Evolutionary conservation across 179 eudicot species (phyloP).

Genomic region (Vitellaria paradoxa): DNA sequence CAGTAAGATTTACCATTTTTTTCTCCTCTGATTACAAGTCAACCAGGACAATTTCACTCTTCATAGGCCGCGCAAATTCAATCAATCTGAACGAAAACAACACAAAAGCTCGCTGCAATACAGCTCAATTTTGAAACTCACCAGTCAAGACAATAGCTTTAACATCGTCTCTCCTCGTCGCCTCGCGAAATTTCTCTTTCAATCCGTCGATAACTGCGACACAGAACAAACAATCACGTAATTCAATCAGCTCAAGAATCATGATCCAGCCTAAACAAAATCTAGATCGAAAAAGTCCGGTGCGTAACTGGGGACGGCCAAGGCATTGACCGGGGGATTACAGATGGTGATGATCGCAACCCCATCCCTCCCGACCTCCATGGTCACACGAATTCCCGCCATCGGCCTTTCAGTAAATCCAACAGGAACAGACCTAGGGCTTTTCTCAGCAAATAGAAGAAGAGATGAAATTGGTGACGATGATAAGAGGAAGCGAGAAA

Average conservation of each 20-base stretch:
- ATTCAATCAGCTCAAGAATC: not conserved
- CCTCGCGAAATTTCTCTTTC: conserved; percentile 58
- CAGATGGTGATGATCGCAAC: conserved; percentile 67
- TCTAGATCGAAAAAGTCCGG: not conserved
- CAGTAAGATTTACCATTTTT: too few relatives aligned
- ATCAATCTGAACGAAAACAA: not conserved
- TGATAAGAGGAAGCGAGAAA: too few relatives aligned
- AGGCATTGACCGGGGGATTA: conserved; percentile 80
- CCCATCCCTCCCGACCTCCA: conserved; percentile 73
- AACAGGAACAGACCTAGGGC: not conserved
- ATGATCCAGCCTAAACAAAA: not conserved
- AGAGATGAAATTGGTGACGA: too few relatives aligned
- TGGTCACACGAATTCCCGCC: conserved; percentile 43
- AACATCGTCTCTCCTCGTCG: conserved; percentile 67
- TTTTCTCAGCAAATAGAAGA: not conserved
- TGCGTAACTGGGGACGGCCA: conserved; percentile 44
- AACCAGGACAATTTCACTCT: not conserved
- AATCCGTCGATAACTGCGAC: conserved; percentile 58
- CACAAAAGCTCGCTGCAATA: not conserved
- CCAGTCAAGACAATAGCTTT: conserved; percentile 80
- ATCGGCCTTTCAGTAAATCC: conserved; percentile 17
- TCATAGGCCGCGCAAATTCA: not conserved
- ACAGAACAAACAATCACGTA: conserved; percentile 7
- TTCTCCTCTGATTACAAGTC: too few relatives aligned
- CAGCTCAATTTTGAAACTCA: conserved; percentile 16